Percentiles rank a stretch among this genome's conserved stretches.
Evolutionary conservation across 2,329 filamentous ascomycete species (phyloP).

Genomic region (Penicillium oxalicum): DNA sequence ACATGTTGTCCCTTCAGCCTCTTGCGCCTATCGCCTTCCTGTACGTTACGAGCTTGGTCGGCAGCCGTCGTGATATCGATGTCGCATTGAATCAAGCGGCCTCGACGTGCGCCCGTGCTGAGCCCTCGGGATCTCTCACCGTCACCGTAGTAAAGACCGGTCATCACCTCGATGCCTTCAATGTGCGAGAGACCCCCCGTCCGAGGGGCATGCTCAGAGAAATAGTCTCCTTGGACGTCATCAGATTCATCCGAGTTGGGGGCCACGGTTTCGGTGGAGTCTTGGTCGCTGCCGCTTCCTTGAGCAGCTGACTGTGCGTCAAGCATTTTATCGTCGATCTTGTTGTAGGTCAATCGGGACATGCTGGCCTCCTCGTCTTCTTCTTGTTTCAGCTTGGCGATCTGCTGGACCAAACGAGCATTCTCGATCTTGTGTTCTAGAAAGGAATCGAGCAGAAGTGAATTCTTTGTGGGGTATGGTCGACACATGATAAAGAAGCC

Average conservation of each 20-base stretch:
- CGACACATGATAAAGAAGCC: conserved; percentile 92
- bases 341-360: conserved; percentile 52
- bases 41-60: conserved; percentile 53
- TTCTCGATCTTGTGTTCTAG: conserved; percentile 97
- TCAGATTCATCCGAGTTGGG: conserved; percentile 29
- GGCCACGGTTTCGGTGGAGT: conserved; percentile 27
- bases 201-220: conserved; percentile 77
- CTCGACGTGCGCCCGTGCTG: conserved; percentile 76
- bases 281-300: conserved; percentile 22
- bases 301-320: conserved; percentile 23
- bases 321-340: conserved; percentile 3
- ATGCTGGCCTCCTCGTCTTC: conserved; percentile 74
- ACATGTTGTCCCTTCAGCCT: conserved; percentile 93
- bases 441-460: conserved; percentile 80
- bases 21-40: conserved; percentile 66
- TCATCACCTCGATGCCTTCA: conserved; percentile 89
- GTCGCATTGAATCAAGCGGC: conserved; percentile 75
- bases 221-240: conserved; percentile 61
- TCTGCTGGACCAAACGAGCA: conserved; percentile 74
- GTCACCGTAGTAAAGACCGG: conserved; percentile 78
- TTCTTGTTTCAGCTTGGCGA: conserved; percentile 77
- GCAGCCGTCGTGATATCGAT: conserved; percentile 79
- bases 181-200: conserved; percentile 71
- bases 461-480: conserved; percentile 83
- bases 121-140: conserved; percentile 84